These are phyloP conservation scores for Trichomonascaceae sp. DNA, from an alignment of 1,139 yeast genomes.

Conservation along the genomic window DNA sequence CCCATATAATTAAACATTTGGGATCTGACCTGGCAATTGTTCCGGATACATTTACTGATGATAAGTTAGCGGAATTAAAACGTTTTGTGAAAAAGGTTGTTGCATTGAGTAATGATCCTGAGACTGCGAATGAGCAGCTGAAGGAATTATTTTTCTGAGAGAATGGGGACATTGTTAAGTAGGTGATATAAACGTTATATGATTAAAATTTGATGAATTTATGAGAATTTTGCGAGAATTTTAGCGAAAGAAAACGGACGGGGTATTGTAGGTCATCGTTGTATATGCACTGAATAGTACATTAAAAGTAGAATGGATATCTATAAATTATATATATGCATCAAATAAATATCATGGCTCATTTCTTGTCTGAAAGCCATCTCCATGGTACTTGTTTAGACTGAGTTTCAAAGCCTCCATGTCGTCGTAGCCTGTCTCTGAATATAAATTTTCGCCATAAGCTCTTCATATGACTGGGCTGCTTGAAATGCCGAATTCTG, in stretches of 20 bases:
- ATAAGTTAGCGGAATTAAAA: slow-evolving; percentile 17
- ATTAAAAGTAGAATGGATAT: not conserved
- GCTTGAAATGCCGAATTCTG: slow-evolving; percentile 3
- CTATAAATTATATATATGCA: not conserved
- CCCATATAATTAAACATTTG: slow-evolving; percentile 30
- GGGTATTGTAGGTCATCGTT: no score
- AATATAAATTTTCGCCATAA: not conserved
- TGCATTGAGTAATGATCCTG: slow-evolving; percentile 16
- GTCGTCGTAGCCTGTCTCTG: not conserved
- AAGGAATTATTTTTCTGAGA: slow-evolving; percentile 15
- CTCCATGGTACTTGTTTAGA: slow-evolving; percentile 15
- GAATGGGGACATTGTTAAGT: not conserved
- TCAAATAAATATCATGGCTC: slow-evolving; percentile 2
- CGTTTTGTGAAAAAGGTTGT: slow-evolving; percentile 24
- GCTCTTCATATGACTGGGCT: not conserved
- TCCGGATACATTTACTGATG: slow-evolving; percentile 21
- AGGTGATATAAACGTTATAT: not conserved
- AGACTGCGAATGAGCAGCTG: slow-evolving; percentile 14
- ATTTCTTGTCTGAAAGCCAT: slow-evolving; percentile 19
- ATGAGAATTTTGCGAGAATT: not conserved
- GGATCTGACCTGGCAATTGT: slow-evolving; percentile 27
- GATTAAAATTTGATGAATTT: not conserved
- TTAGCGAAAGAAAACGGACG: no score
- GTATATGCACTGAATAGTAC: no score
- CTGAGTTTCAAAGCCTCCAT: not conserved